Conservation (phyloP, 192 early-diverging fungal species). For the Coemansia sp. region DNA sequence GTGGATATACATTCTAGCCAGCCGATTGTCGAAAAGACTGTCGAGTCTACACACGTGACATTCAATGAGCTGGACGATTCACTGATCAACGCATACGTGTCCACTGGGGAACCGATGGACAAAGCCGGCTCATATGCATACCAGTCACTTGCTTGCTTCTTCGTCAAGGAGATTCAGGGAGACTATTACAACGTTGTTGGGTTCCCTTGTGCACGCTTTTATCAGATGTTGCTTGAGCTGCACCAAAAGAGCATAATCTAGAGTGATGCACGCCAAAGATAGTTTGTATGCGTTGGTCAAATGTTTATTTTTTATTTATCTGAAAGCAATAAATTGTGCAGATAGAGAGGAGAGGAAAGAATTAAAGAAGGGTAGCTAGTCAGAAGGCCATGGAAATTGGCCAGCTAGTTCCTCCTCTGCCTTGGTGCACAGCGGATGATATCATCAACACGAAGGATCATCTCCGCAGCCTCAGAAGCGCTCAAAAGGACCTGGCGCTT, state of each 20-base stretch:
- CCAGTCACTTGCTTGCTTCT: slow-evolving; percentile 70
- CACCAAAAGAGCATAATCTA: slow-evolving; percentile 19
- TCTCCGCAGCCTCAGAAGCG: slow-evolving; percentile 94
- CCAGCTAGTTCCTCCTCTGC: slow-evolving; percentile 44
- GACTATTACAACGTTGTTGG: slow-evolving; percentile 82
- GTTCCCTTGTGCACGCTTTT: slow-evolving; percentile 51
- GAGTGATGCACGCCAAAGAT: not conserved
- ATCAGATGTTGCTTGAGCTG: slow-evolving; percentile 46
- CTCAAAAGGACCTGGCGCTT: slow-evolving; percentile 91
- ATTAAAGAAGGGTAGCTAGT: not conserved
- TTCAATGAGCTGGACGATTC: slow-evolving; percentile 64
- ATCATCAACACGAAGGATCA: slow-evolving; percentile 97
- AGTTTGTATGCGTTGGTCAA: not conserved
- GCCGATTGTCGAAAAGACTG: slow-evolving; percentile 12
- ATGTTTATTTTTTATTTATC: not conserved
- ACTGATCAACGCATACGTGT: slow-evolving; percentile 65
- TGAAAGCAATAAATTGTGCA: not conserved
- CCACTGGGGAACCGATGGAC: slow-evolving; percentile 65
- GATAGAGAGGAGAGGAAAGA: not conserved
- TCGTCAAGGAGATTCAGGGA: slow-evolving; percentile 73
- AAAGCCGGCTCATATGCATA: slow-evolving; percentile 88
- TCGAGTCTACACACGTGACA: slow-evolving; percentile 67
- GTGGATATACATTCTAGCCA: not conserved
- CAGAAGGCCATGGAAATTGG: too few relatives aligned
- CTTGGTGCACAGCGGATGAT: slow-evolving; percentile 91